These are phyloP conservation scores for Monilinia polystroma DNA, from an alignment of 2,329 filamentous ascomycete genomes.

Conservation along the genomic window DNA sequence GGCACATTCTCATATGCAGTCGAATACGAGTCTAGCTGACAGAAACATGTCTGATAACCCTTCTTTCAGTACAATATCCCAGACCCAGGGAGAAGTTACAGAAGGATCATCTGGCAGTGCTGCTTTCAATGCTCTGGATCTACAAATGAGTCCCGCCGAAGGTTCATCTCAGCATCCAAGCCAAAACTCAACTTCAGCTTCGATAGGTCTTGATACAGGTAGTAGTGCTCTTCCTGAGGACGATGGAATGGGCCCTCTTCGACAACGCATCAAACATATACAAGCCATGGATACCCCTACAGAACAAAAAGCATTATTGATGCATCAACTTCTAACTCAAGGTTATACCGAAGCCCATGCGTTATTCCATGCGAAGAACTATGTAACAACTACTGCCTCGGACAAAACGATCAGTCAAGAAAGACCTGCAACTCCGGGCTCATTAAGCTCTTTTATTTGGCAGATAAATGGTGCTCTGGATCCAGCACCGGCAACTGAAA, in stretches of 20 bases:
- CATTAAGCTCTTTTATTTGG: constrained; percentile 59
- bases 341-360: constrained; percentile 55
- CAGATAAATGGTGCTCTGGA: constrained; percentile 44
- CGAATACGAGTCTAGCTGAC: constrained; percentile 29
- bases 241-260: constrained; percentile 71
- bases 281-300: constrained; percentile 59
- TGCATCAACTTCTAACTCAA: constrained; percentile 71
- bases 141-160: constrained; percentile 33
- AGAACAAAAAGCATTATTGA: constrained; percentile 66
- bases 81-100: constrained; percentile 32
- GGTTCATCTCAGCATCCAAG: constrained; percentile 33
- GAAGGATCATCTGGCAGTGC: constrained; percentile 26
- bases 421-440: constrained; percentile 46
- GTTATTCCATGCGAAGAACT: constrained; percentile 36
- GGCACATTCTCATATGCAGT: constrained; percentile 20
- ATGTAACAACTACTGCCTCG: constrained; percentile 30
- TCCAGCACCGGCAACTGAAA: constrained; percentile 28
- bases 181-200: constrained; percentile 26
- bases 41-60: constrained; percentile 36
- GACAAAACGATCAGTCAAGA: constrained; percentile 43
- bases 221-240: constrained; percentile 58
- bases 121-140: constrained; percentile 14
- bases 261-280: constrained; percentile 67
- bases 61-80: constrained; percentile 32
- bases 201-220: constrained; percentile 28